Evolutionary conservation across 2,329 filamentous ascomycete species (phyloP), one percentile per base, ranked within the genome.

Genomic region (Phaeosphaeriaceae sp.): DNA sequence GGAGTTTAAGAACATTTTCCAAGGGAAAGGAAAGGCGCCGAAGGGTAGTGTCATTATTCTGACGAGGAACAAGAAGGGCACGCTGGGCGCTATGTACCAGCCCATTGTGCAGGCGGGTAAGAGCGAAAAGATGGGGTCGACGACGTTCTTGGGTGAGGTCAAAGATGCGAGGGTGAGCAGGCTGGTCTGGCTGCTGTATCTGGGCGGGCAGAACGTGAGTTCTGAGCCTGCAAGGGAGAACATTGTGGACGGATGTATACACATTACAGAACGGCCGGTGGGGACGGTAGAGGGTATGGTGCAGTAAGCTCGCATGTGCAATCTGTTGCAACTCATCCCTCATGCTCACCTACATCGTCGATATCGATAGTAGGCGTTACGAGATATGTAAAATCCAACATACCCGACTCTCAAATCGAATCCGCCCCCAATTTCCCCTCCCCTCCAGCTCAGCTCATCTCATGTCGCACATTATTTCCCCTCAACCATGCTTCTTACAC

Each of bases 241-340:
- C 67, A 90, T 99, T 51, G 90, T 96, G 3, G 88, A 96, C 48
- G 95, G 95, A 0, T 86, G 96, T 60, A 89, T 98, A 83, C 89
- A 89, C 66, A 91, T 97, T 78, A 92, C 95, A 1, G 91, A 93
- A 78, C 82, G 94, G 63, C 95, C 95, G 0, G 86, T 97, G 17
- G 94, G 93, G 1, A 96, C 92, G 0, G 89, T 96, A 1, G 91
- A 92, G 50, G 86, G 91, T 36, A 91, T 92, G 80, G 91, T 97
- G 15, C 58, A 60, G 49, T 27, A 27, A 27, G 25, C 4, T 27
- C 5, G 9, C 4, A 27, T 27, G 25, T 27, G 9, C 25, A 27
- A n/a, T n/a, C 9, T 27, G 25, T 4, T 27, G 25, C 25, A 27
- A 9, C n/a, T n/a, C 25, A 27, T 9, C 25, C 4, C 4, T 9